phyloP scores from a whole-genome alignment of 768 basidiomycete species.

The Amanita rimosa region DNA sequence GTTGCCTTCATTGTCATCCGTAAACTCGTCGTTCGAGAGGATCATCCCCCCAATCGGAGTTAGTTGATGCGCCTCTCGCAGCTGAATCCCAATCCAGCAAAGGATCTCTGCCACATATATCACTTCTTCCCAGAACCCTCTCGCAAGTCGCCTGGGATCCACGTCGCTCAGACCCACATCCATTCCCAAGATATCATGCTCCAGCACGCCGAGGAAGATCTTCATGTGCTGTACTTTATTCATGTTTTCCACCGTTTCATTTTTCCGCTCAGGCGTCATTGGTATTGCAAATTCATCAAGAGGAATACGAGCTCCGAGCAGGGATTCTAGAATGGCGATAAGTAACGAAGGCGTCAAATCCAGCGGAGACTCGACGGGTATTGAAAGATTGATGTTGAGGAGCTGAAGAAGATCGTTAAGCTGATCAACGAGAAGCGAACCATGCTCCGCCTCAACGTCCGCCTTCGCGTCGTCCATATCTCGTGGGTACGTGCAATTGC shows the following conservation, averaged over 20 bases:
- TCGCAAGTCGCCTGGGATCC: slow-evolving; percentile 54
- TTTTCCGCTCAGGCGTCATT: slow-evolving; percentile 8
- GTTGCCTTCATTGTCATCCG: neutral
- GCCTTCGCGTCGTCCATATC: slow-evolving; percentile 1
- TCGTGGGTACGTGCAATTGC: neutral
- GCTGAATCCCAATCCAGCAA: slow-evolving; percentile 52
- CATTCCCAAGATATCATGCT: slow-evolving; percentile 46
- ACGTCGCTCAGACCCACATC: slow-evolving; percentile 57
- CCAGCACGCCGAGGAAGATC: slow-evolving; percentile 64
- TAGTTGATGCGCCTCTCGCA: slow-evolving; percentile 19
- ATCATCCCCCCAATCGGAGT: neutral
- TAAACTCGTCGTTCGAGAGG: neutral
- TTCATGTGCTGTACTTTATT: slow-evolving; percentile 57
- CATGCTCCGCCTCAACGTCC: slow-evolving; percentile 1
- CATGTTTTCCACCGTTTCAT: slow-evolving; percentile 11
- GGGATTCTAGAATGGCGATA: slow-evolving; percentile 55
- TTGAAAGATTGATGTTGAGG: slow-evolving; percentile 28
- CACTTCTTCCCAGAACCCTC: slow-evolving; percentile 57
- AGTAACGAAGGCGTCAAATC: slow-evolving; percentile 68
- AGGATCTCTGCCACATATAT: slow-evolving; percentile 54
- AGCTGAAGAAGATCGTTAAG: slow-evolving; percentile 37
- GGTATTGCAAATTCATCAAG: slow-evolving; percentile 15
- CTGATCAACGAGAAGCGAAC: slow-evolving; percentile 16
- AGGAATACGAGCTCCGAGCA: slow-evolving; percentile 45
- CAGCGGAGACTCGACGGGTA: slow-evolving; percentile 34